Percentiles rank a stretch among this genome's conserved stretches.
Evolutionary conservation across 768 basidiomycete species (phyloP).

Genomic region (Rhodosporidiobolus sp.): DNA sequence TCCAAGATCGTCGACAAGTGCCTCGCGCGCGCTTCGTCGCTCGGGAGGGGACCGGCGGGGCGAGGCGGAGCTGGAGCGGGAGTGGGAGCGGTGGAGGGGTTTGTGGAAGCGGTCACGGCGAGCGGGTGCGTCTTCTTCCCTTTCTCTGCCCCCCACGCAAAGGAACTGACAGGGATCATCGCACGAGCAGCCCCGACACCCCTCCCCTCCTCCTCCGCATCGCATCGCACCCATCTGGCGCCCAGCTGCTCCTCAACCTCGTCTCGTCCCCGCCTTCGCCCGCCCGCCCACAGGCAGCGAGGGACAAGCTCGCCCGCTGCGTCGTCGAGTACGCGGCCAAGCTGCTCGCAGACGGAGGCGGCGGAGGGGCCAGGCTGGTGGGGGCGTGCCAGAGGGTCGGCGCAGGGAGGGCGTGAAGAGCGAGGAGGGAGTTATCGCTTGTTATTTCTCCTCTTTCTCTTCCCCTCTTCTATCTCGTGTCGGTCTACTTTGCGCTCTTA

Average conservation of each 20-base stretch:
- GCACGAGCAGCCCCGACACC: too few relatives aligned
- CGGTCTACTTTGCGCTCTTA: not conserved
- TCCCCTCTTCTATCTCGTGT: not conserved
- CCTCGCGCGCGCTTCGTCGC: too few relatives aligned
- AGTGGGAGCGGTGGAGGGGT: not conserved
- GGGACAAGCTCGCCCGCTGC: slow-evolving; percentile 10
- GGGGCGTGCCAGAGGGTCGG: not conserved
- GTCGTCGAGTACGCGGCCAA: not conserved
- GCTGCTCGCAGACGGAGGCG: not conserved
- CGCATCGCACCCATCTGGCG: slow-evolving; percentile 14
- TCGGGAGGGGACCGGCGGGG: too few relatives aligned
- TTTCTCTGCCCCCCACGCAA: too few relatives aligned
- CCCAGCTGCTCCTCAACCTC: slow-evolving; percentile 14
- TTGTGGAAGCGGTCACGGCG: slow-evolving; percentile 1
- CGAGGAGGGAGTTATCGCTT: not conserved
- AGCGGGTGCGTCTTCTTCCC: not conserved
- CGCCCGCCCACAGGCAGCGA: not conserved
- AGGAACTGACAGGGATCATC: too few relatives aligned
- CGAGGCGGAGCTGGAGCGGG: not conserved
- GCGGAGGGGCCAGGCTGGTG: not conserved
- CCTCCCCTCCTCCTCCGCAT: slow-evolving; percentile 16
- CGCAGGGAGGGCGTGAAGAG: not conserved
- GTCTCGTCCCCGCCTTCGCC: slow-evolving; percentile 1
- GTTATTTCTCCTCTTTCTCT: not conserved
- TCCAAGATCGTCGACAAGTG: slow-evolving; percentile 30